phyloP scores from a whole-genome alignment of 2,329 filamentous ascomycete genomes.

The Colletotrichum coccodes region DNA sequence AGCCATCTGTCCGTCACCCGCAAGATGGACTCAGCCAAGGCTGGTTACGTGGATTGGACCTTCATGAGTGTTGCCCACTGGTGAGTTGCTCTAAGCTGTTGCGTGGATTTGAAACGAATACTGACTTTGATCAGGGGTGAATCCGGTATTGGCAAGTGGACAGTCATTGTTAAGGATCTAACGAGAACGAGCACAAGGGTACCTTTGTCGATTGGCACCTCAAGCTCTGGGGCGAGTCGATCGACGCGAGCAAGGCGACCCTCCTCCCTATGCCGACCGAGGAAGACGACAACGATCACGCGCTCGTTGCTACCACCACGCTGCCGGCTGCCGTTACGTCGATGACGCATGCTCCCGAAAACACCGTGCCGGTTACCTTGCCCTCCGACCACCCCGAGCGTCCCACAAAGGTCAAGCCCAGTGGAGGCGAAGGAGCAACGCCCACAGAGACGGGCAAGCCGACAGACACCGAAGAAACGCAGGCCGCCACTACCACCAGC shows the following conservation, averaged over 20 bases:
- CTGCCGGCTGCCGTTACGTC: slow-evolving; percentile 69
- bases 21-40: slow-evolving; percentile 69
- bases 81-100: slow-evolving; percentile 58
- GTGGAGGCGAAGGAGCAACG: slow-evolving; percentile 40
- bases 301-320: slow-evolving; percentile 70
- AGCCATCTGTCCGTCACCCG: slow-evolving; percentile 86
- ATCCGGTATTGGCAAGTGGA: slow-evolving; percentile 88
- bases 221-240: slow-evolving; percentile 91
- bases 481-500: slow-evolving; percentile 53
- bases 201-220: slow-evolving; percentile 91
- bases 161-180: slow-evolving; percentile 88
- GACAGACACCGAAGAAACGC: slow-evolving; percentile 42
- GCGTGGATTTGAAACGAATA: background rate
- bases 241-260: slow-evolving; percentile 77
- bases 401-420: slow-evolving; percentile 62
- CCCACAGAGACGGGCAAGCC: slow-evolving; percentile 42
- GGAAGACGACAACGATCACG: slow-evolving; percentile 85
- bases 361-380: slow-evolving; percentile 53
- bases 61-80: slow-evolving; percentile 99
- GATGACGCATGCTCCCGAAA: slow-evolving; percentile 54
- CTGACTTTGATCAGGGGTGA: slow-evolving; percentile 74
- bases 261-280: slow-evolving; percentile 85
- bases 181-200: slow-evolving; percentile 80
- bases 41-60: slow-evolving; percentile 93
- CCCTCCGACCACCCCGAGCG: slow-evolving; percentile 74